Base-by-base conservation (phyloP, 2,329 filamentous ascomycete genomes). In the Lachnellula subtilissima region DNA sequence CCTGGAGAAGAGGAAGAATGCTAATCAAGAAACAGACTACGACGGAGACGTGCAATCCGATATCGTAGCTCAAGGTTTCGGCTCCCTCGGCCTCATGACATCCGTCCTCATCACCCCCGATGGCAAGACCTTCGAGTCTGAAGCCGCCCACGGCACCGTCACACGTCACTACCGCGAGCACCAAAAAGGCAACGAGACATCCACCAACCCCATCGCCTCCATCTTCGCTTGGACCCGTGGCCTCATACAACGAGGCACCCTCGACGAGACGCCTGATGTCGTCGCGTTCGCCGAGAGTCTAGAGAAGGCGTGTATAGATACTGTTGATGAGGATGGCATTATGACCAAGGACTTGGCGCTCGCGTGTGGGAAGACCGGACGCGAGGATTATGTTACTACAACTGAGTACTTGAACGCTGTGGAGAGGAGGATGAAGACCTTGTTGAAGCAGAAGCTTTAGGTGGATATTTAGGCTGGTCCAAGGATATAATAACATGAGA, bases 331-430 rank as follows among this genome's bases (percentile, higher is more conserved):
- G 57, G 93, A 97, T 71, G 89, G 89, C 61, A 88, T 97, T 78
- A 99, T 97, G 94, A 99, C 94, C 74, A 99, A 99, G 85, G 94
- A 99, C 75, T 77, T 99, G 67, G 94, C 94, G n/a, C 83, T 97
- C 57, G 89, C 92, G 49, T 94, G 89, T 73, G 94, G 94, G 69
- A 92, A 92, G 81, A 91, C 87, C 68, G 87, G 83, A 60, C 84
- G 89, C 64, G 84, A 84, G 67, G 87, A 90, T 70, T 97, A 92
- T 76, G 94, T 96, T 65, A 97, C 91, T 52, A 97, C 93, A 56
- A 83, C 80, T 65, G 88, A 96, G 78, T 99, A 97, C 78, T 78
- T 99, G 70, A 84, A 88, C 70, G 93, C 93, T 42, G 93, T 97
- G 50, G 93, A 97, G 85, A 86, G 84, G 75, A 81, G 91, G 70